Evolutionary conservation across 768 basidiomycete genomes (phyloP), one percentile per base, ranked within the genome.

Genomic region (Collybia mongolica): DNA sequence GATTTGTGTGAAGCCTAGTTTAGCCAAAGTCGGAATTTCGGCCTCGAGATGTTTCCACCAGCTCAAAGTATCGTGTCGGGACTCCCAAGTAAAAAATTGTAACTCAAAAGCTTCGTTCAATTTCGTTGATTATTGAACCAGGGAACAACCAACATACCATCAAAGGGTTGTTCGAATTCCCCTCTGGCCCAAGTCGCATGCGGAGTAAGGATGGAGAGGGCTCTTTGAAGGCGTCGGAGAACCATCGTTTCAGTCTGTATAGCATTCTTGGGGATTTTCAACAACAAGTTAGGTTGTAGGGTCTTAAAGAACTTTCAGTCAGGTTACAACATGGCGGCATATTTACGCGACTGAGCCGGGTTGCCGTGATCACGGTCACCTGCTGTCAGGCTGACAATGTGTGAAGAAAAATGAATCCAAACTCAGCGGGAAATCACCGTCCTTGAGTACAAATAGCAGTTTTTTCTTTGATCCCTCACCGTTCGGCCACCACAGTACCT

Each of bases 1-100:
- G 2, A 83, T 74, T 63, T 90, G 88, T 0, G 90, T 91, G 57
- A 91, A 75, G 12, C 90, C 91, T 54, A 89, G 70, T 39, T 78
- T 71, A 4, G 77, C 78, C 17, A 93, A 75, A 38, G 60, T 68
- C 11, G 88, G 84, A 9, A 87, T 68, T 60, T 90, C 83, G 8
- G 55, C 57, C 62, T 88, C 83, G 29, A 93, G 74, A 63, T 88
- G 82, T 59, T 76, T 74, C 90, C 91, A 93, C 90, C 91, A 92
- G 63, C 84, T 88, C 71, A 81, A 64, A 15, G 70, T 65, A 12
- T 73, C 72, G 56, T 80, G 76, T 22, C 68, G 65, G 24, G 80
- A 69, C 45, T 92, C 83, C 91, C 91, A 93, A 12, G 89, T 90
- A 59, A 91, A 93, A 67, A 90, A 93, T 65, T 93, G 90, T 23